Evolutionary conservation across 163 green algal genomes (phyloP), one percentile per base, ranked within the genome.

Genomic region (Scenedesmus sp.): DNA sequence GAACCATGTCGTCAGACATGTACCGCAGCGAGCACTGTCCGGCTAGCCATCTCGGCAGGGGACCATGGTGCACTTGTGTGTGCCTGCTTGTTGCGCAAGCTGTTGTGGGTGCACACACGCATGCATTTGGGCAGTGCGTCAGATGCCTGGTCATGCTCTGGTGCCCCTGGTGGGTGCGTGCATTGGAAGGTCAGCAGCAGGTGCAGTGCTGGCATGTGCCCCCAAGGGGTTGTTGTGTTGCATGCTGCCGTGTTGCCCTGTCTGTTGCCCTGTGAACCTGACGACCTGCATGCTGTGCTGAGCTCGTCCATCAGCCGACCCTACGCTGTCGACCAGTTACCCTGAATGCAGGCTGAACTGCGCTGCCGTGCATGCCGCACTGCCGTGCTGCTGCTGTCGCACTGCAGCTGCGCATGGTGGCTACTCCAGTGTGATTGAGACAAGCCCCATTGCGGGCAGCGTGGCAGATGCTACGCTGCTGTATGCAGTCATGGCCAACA

Each of bases 381-480:
- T 18, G 30, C 40, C 61, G 18, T 13, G 51, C 76, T n/a, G 61
- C 30, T 56, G 80, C 73, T 44, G 53, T 80, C 44, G 46, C 40
- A 5, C n/a, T 83, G 20, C 88, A 88, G 18, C 81, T 92, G 85
- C 85, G 5, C 22, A 83, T 10, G 85, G 85, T 18, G 88, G 90
- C 20, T 81, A 87, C 61, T 87, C 70, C 7, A 96, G 88, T 15
- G 73, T 96, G 22, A 33, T 86, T 2, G 76, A 83, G 33, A 72
- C 89, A 18, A 94, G 95, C 22, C 92, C 94, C 0, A 91, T 96
- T 16, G 93, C 94, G 13, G 86, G 53, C 56, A 92, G 61, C 46
- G 92, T 97, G n/a, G 87, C 92, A 42, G 94, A 97, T 78, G 87
- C 85, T 43, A 56, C 90, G 30, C 86, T 96, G 1, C 83, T 95